Conservation (phyloP, 331 rosid genomes). For the Quercus phellos region DNA sequence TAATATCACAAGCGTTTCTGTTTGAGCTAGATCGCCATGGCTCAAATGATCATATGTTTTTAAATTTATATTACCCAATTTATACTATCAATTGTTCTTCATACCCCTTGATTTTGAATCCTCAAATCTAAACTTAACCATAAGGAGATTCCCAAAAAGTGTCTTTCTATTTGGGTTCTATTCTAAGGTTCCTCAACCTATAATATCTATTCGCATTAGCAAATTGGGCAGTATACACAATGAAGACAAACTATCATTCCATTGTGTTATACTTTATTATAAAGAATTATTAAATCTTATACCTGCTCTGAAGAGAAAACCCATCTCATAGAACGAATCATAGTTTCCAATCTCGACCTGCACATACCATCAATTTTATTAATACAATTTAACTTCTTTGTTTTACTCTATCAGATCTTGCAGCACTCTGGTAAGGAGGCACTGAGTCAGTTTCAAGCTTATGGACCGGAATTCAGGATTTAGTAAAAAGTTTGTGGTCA, state of each 20-base stretch:
- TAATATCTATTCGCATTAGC: neutral
- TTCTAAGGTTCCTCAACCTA: neutral
- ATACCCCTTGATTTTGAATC: no score
- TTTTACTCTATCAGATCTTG: neutral
- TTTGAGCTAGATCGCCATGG: no score
- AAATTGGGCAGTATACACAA: neutral
- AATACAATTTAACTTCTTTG: neutral
- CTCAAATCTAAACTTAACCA: no score
- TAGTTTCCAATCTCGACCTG: conserved; percentile 96
- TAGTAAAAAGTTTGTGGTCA: conserved; percentile 16
- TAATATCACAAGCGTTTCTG: no score
- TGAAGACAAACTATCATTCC: neutral
- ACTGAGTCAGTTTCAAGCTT: neutral
- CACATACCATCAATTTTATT: conserved; percentile 19
- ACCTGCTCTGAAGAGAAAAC: conserved; percentile 87
- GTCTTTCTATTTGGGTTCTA: neutral
- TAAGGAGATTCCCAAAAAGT: neutral
- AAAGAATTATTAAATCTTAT: conserved; percentile 3
- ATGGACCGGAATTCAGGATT: conserved; percentile 6
- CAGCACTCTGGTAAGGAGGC: conserved; percentile 1
- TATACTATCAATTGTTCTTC: no score
- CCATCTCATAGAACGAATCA: conserved; percentile 76
- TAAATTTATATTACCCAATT: no score
- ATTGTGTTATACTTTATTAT: neutral
- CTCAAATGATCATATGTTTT: no score